These are phyloP conservation scores for Fusarium sp. DNA, from an alignment of 2,329 filamentous ascomycete species.

Conservation along the genomic window DNA sequence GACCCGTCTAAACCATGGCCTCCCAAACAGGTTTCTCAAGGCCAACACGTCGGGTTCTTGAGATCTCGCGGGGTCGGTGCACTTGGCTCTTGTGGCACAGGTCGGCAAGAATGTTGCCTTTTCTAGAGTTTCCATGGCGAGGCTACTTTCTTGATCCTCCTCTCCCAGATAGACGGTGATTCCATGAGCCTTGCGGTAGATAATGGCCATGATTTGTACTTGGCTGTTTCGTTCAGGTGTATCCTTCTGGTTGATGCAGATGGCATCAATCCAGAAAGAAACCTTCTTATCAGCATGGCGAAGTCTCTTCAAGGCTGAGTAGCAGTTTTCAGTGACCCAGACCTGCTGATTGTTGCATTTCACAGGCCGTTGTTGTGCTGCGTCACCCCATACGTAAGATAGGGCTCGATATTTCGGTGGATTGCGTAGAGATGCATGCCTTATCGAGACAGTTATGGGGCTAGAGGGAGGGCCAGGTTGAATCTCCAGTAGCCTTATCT, in stretches of 20 bases:
- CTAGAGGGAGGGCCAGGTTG: background rate
- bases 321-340: background rate
- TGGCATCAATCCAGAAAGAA: background rate
- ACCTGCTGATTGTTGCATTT: background rate
- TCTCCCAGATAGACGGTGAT: background rate
- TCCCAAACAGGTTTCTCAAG: background rate
- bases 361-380: background rate
- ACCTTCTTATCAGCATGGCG: background rate
- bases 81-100: background rate
- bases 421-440: background rate
- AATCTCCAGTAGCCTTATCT: background rate
- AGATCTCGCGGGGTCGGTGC: background rate
- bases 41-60: background rate
- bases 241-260: background rate
- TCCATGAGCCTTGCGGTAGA: background rate
- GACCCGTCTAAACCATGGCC: background rate
- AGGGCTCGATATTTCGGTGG: background rate
- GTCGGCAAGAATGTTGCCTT: background rate
- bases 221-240: background rate
- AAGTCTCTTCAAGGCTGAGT: background rate
- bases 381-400: background rate
- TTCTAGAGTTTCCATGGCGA: background rate
- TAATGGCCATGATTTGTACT: background rate
- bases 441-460: background rate
- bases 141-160: background rate